Conservation (phyloP, 2,329 filamentous ascomycete genomes). For the Xylariaceae sp. region DNA sequence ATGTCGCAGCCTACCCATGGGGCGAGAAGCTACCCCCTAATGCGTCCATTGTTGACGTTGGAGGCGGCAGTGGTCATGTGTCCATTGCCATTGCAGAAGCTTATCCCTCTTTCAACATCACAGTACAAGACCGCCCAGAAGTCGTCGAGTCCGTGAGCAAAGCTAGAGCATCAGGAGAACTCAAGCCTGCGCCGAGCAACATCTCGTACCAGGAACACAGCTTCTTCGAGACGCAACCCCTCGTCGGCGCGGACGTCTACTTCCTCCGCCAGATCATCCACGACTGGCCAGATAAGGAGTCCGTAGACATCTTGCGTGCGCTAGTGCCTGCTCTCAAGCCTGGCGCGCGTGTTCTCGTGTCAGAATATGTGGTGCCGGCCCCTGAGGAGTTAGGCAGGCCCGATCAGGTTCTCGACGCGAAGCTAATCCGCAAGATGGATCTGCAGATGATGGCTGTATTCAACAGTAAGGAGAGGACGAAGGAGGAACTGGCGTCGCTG, state of each 20-base stretch:
- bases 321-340: conserved; percentile 6
- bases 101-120: neutral
- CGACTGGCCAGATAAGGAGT: conserved; percentile 4
- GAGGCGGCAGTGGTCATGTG: neutral
- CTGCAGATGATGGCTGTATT: conserved; percentile 11
- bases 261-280: conserved; percentile 6
- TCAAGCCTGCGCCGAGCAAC: neutral
- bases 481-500: conserved; percentile 1
- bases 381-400: neutral
- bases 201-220: neutral
- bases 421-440: conserved; percentile 7
- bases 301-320: neutral
- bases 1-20: conserved; percentile 1
- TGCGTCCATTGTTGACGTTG: neutral
- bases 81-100: neutral
- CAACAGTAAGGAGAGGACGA: conserved; percentile 4
- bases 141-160: neutral
- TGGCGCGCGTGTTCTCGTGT: conserved; percentile 1
- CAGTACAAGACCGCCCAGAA: neutral
- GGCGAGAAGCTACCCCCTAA: neutral
- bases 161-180: neutral
- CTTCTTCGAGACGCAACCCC: neutral
- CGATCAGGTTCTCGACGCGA: neutral
- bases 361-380: conserved; percentile 1
- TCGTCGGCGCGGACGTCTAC: conserved; percentile 7